Evolutionary conservation across 176 grass and related monocot genomes (phyloP), one percentile per base, ranked within the genome.

Genomic region (Rhipidocladum racemiflorum): DNA sequence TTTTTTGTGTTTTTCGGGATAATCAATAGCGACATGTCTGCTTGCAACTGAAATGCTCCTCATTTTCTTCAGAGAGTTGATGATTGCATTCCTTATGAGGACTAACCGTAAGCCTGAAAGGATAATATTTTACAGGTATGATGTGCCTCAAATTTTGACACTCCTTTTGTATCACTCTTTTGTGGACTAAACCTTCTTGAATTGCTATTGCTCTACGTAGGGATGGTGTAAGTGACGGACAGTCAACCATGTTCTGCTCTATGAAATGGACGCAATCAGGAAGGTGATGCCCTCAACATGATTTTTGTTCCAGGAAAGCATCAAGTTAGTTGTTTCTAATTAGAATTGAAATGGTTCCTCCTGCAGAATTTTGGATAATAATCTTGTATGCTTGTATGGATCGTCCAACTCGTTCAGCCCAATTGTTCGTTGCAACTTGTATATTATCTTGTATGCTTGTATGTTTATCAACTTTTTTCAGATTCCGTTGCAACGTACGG

Each of bases 61-160:
- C 50, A 53, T 53, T 53, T 53, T 53, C 18, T 53, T 6, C 50
- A 53, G 50, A 53, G 18, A 50, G 16, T 53, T 53, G 18, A 17
- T 53, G 50, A 53, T 53, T 53, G 18, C 50, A 53, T 53, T 97
- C 70, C 72, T 3, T 43, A 81, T 4, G n/a, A 60, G 59, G 45
- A 89, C 77, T 20, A 5, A 11, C 0, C 7, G 0, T 4, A 92
- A 79, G 65, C 95, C 95, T 28, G 0, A 5, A 2, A 84, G 90
- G 70, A 97, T 97, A n/a, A 94, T 97, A 50, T 97, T 97, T 62
- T 97, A 97, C 81, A 92, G 95, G 95, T 89, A 74, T 44, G 43
- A 74, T 45, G 44, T 60, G 69, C 21, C 67, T 51, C 27, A 27
- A 32, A 76, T 72, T 83, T 28, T 59, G 10, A 10, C 61, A n/a